These are phyloP conservation scores for Onygenales sp. DNA, from an alignment of 2,329 filamentous ascomycete species.

Conservation along the genomic window DNA sequence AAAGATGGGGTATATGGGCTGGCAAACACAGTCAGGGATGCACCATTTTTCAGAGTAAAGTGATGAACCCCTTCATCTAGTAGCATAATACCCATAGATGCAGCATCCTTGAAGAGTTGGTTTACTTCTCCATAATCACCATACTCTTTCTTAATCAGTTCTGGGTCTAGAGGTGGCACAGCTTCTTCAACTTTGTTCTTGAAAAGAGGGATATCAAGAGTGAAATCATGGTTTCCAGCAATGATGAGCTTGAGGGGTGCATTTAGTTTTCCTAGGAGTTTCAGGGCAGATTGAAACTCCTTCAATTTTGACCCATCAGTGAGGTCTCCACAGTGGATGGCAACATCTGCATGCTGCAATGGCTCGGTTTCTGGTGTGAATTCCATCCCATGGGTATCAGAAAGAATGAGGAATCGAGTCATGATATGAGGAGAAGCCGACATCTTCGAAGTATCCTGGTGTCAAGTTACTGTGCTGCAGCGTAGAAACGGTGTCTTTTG, in stretches of 20 bases:
- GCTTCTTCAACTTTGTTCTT: conserved; percentile 22
- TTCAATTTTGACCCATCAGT: conserved; percentile 33
- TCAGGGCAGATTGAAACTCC: conserved; percentile 35
- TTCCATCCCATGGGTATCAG: conserved; percentile 35
- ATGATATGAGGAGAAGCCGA: conserved; percentile 15
- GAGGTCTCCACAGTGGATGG: conserved; percentile 46
- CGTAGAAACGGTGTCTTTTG: too few species aligned
- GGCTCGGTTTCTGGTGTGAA: conserved; percentile 17
- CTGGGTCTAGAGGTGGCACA: conserved; percentile 17
- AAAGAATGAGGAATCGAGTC: conserved; percentile 37
- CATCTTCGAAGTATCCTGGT: neutral
- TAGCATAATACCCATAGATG: conserved; percentile 35
- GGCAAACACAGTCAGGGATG: conserved; percentile 41
- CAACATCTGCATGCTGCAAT: conserved; percentile 36
- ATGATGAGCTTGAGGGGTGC: conserved; percentile 47
- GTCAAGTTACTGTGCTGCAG: too few species aligned
- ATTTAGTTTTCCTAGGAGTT: conserved; percentile 31
- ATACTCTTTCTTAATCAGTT: conserved; percentile 26
- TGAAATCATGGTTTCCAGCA: conserved; percentile 47
- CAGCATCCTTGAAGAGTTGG: conserved; percentile 30
- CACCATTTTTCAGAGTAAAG: conserved; percentile 43
- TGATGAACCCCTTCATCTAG: conserved; percentile 43
- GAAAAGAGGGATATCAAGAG: conserved; percentile 30
- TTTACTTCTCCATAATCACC: conserved; percentile 31
- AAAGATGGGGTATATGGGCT: conserved; percentile 44